Evolutionary conservation across 352 stramenopile genomes (phyloP), one percentile per base, ranked within the genome.

Genomic region (Globisporangium paroecandrum): DNA sequence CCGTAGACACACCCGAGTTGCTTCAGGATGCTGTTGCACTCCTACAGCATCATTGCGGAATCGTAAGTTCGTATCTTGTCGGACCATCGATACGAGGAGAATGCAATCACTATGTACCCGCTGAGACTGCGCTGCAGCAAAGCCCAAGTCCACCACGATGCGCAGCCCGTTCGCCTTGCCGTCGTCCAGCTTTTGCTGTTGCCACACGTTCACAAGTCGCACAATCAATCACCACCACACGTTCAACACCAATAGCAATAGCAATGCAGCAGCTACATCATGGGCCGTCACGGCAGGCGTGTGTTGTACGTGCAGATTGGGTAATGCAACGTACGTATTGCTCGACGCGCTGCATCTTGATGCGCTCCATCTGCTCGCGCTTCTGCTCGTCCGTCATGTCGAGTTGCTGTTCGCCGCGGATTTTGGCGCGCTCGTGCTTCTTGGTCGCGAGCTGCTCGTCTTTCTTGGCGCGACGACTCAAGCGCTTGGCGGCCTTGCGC

Each of bases 21-120:
- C 65, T 95, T 95, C 12, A 95, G 77, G 51, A 95, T 73, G 64
- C 87, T 95, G 62, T 95, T 71, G 46, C 76, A 77, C 58, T 95
- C 87, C 86, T 92, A 64, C 6, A 32, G n/a, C 22, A 24, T 24
- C 13, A 20, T 32, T 32, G 27, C 3, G 3, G 27, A 32, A 32
- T 32, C 27, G 27, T 32, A 32, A 32, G 27, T 32, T 32, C 27
- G 27, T 32, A 32, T 32, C 27, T 32, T 32, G 27, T 32, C 27
- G 4, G 27, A 32, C 2, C 2, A 32, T 32, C 27, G 3, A 32
- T 32, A 4, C 3, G 27, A 32, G 27, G 27, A 32, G 27, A 32
- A 32, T 32, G 27, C 27, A 32, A 32, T 32, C 27, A 4, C 27
- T 32, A 32, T 3, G 27, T 74, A 94, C 86, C 38, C 83, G 69